A percentile compares a stretch with the other conserved stretches of the same genome.
Evolutionary conservation across 106 monocot genomes (phyloP).

Genomic region (Phalaenopsis aphrodite): DNA sequence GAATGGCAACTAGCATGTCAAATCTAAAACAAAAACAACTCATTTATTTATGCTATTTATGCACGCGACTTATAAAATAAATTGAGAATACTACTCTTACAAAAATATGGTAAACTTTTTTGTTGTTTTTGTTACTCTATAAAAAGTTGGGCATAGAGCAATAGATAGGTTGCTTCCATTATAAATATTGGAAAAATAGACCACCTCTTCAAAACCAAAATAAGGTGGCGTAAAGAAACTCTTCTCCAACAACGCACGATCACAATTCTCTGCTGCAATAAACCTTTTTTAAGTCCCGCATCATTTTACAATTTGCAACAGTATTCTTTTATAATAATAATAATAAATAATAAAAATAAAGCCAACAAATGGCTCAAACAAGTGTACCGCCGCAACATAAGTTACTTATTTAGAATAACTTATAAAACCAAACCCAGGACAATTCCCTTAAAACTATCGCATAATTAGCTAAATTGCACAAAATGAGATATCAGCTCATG

Average conservation of each 20-base stretch:
- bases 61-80: background rate
- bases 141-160: background rate
- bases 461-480: background rate
- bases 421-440: background rate
- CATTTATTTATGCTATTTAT: background rate
- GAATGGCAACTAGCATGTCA: background rate
- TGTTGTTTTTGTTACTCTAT: too few relatives aligned
- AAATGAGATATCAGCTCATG: conserved; percentile 2
- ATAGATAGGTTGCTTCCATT: background rate
- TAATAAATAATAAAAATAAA: background rate
- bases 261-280: background rate
- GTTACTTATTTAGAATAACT: background rate
- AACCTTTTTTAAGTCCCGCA: background rate
- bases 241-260: background rate
- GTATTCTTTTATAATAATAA: background rate
- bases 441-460: background rate
- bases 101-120: background rate
- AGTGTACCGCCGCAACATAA: background rate
- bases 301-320: background rate
- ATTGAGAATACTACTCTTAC: background rate
- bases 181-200: background rate
- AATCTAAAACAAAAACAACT: background rate
- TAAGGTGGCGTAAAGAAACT: background rate
- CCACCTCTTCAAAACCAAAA: background rate
- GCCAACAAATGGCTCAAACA: background rate